These are phyloP conservation scores for Alloteropsis angusta DNA, from an alignment of 202 grass and related monocot genomes.

Conservation along the genomic window DNA sequence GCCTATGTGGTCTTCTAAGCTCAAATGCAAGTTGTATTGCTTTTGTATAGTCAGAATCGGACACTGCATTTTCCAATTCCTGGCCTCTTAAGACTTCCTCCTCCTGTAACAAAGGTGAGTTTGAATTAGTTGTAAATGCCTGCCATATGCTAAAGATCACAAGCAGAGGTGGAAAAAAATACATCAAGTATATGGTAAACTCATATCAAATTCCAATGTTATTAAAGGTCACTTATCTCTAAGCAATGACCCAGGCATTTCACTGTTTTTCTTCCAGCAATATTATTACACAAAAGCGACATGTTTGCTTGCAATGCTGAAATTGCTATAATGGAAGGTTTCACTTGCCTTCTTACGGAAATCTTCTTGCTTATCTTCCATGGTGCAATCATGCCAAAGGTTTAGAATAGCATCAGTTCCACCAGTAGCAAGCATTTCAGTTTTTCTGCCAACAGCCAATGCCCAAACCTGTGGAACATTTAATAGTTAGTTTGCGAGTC, in stretches of 20 bases:
- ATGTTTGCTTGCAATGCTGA: background rate
- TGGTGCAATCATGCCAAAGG: slow-evolving; percentile 80
- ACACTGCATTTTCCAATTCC: slow-evolving; percentile 91
- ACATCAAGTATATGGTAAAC: background rate
- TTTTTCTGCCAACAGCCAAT: slow-evolving; percentile 69
- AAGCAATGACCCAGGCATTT: background rate
- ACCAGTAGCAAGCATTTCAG: slow-evolving; percentile 85
- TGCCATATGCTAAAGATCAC: background rate
- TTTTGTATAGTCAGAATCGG: slow-evolving; percentile 75
- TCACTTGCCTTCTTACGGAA: slow-evolving; percentile 62
- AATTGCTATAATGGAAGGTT: background rate
- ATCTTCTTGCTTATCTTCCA: slow-evolving; percentile 83
- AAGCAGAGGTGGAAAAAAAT: background rate
- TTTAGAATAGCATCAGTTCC: slow-evolving; percentile 72
- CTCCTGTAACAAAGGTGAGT: slow-evolving; percentile 40
- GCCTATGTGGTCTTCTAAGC: slow-evolving; percentile 79
- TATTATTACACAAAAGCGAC: background rate
- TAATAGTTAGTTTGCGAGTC: background rate
- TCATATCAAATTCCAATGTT: background rate
- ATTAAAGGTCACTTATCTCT: background rate
- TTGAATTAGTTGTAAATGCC: background rate
- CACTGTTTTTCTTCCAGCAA: background rate
- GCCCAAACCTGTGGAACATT: slow-evolving; percentile 62
- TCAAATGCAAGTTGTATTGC: slow-evolving; percentile 92
- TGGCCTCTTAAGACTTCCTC: slow-evolving; percentile 77